Evolutionary conservation across 768 basidiomycete species (phyloP).

Genomic region (Hygrophorus russula): DNA sequence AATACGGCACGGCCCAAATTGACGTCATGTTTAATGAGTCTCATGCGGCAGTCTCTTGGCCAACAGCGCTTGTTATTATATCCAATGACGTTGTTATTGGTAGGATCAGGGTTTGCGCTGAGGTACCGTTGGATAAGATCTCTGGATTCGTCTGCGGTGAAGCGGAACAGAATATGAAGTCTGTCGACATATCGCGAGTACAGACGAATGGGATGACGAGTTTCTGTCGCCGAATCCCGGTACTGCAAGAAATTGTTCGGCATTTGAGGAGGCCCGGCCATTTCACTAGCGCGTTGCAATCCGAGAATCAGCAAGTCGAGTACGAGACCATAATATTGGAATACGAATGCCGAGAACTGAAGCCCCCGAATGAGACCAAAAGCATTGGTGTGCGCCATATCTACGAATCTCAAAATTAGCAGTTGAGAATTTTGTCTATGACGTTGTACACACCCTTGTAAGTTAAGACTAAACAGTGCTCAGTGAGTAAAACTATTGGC

Average conservation of each 20-base stretch:
- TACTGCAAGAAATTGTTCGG: slow-evolving; percentile 99
- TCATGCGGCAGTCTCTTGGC: slow-evolving; percentile 98
- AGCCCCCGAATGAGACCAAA: slow-evolving; percentile 96
- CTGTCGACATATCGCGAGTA: slow-evolving; percentile 96
- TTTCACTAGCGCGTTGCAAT: slow-evolving; percentile 95
- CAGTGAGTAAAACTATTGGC: neutral
- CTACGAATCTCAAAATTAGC: slow-evolving; percentile 13
- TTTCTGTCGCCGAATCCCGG: slow-evolving; percentile 90
- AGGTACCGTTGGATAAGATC: slow-evolving; percentile 98
- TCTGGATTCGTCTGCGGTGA: slow-evolving; percentile 92
- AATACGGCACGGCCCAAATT: slow-evolving; percentile 97
- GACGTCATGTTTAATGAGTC: slow-evolving; percentile 98
- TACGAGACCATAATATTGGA: slow-evolving; percentile 97
- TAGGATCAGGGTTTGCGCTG: slow-evolving; percentile 95
- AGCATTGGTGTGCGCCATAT: slow-evolving; percentile 98
- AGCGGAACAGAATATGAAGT: slow-evolving; percentile 93
- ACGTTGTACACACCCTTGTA: slow-evolving; percentile 54
- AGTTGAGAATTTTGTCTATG: neutral
- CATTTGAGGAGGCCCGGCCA: slow-evolving; percentile 96
- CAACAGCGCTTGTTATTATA: slow-evolving; percentile 99
- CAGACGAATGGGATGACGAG: slow-evolving; percentile 92
- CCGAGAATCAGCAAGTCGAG: slow-evolving; percentile 93
- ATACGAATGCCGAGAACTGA: slow-evolving; percentile 97
- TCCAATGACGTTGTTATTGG: slow-evolving; percentile 97
- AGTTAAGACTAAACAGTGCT: slow-evolving; percentile 46